Conservation (phyloP, 768 basidiomycete genomes). For the Russula virescens region DNA sequence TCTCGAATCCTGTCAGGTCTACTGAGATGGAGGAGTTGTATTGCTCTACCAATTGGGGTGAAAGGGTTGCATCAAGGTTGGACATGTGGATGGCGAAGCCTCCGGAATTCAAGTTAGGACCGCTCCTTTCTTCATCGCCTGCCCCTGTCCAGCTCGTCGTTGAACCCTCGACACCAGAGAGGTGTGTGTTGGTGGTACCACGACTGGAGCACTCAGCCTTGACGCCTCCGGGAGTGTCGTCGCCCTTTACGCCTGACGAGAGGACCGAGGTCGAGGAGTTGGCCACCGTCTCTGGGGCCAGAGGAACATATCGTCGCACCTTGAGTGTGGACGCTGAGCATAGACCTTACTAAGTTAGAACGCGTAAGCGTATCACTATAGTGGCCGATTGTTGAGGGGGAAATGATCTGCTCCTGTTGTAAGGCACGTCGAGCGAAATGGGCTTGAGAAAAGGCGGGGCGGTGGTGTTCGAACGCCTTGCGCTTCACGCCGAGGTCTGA, state of each 20-base stretch:
- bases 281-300: constrained; percentile 52
- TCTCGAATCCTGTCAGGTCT: constrained; percentile 95
- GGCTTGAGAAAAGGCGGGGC: no score
- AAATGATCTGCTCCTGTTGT: no score
- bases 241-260: constrained; percentile 25
- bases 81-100: constrained; percentile 88
- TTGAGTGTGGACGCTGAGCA: no score
- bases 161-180: constrained; percentile 79
- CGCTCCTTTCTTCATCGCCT: constrained; percentile 55
- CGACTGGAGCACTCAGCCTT: constrained; percentile 88
- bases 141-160: constrained; percentile 73
- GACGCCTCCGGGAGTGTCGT: constrained; percentile 47
- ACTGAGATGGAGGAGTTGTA: constrained; percentile 84
- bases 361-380: no score
- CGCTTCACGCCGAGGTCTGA: no score
- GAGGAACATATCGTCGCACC: constrained; percentile 40
- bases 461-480: no score
- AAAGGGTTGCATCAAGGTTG: constrained; percentile 58
- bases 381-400: no score
- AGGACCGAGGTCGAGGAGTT: constrained; percentile 23
- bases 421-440: no score
- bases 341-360: no score
- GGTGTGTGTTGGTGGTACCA: constrained; percentile 85
- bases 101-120: constrained; percentile 34
- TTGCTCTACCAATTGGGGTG: constrained; percentile 52